These are phyloP conservation scores for Trichoderma harzianum DNA, from an alignment of 2,329 filamentous ascomycete species.

Conservation along the genomic window DNA sequence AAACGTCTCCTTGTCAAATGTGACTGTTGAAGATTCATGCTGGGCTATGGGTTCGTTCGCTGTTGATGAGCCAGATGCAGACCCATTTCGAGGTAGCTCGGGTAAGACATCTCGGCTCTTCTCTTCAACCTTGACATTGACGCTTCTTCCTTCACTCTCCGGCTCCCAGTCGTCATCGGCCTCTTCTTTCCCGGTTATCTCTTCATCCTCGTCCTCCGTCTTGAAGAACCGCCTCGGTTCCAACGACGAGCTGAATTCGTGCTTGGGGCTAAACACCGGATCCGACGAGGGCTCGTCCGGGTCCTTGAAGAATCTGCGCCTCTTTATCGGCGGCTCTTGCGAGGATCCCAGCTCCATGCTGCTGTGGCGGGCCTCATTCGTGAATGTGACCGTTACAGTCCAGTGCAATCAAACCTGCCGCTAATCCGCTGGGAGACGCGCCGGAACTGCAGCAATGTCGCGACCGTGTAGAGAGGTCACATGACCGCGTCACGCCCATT, in stretches of 20 bases:
- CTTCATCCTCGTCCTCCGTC: slow-evolving; percentile 17
- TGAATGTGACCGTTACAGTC: background rate
- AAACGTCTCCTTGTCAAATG: slow-evolving; percentile 57
- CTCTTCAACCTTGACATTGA: slow-evolving; percentile 21
- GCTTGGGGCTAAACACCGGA: slow-evolving; percentile 24
- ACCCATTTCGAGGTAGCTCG: slow-evolving; percentile 21
- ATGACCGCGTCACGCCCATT: slow-evolving; percentile 33
- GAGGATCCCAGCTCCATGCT: slow-evolving; percentile 38
- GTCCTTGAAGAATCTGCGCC: slow-evolving; percentile 38
- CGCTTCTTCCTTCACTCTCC: background rate
- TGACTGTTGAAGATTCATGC: slow-evolving; percentile 27
- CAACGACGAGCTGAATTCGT: slow-evolving; percentile 24
- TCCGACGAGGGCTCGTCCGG: slow-evolving; percentile 31
- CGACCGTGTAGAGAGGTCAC: slow-evolving; percentile 38
- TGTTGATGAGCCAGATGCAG: background rate
- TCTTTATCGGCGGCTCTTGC: slow-evolving; percentile 46
- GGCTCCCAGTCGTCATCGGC: background rate
- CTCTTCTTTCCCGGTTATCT: background rate
- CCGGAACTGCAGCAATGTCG: slow-evolving; percentile 17
- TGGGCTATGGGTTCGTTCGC: background rate
- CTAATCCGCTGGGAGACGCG: slow-evolving; percentile 39
- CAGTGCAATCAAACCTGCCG: background rate
- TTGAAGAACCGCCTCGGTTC: slow-evolving; percentile 28
- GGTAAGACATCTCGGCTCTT: slow-evolving; percentile 19
- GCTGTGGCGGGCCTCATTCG: slow-evolving; percentile 14